phyloP scores from a whole-genome alignment of 1,284 basidiomycete genomes.

The Apiotrichum montevideense region DNA sequence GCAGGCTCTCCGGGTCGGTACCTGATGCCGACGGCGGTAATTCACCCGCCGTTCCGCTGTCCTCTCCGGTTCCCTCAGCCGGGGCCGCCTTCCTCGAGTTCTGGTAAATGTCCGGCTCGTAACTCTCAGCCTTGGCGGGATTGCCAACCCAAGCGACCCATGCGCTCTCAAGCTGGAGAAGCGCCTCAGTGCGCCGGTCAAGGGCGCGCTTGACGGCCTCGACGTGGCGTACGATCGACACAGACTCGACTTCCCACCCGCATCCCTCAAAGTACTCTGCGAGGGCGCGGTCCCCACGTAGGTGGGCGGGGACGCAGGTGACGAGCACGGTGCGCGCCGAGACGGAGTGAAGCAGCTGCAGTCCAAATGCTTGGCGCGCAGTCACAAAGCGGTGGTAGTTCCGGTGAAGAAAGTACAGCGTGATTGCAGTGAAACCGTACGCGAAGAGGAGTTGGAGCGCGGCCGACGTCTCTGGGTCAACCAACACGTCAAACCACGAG shows the following conservation, averaged over 20 bases:
- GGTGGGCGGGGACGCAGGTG: constrained; percentile 70
- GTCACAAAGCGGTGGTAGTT: constrained; percentile 86
- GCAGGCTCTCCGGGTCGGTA: constrained; percentile 14
- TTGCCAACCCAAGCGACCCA: constrained; percentile 92
- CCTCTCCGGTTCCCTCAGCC: constrained; percentile 9
- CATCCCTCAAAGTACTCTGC: constrained; percentile 87
- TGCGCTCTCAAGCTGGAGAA: constrained; percentile 69
- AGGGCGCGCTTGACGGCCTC: constrained; percentile 65
- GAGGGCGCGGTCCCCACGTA: constrained; percentile 74
- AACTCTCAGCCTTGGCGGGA: constrained; percentile 57
- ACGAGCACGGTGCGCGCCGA: constrained; percentile 88
- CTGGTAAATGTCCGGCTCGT: constrained; percentile 34
- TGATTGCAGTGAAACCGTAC: constrained; percentile 81
- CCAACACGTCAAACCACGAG: constrained; percentile 60
- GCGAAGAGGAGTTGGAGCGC: constrained; percentile 86
- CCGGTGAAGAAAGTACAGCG: constrained; percentile 76
- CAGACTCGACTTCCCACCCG: constrained; percentile 52
- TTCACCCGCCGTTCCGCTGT: constrained; percentile 49
- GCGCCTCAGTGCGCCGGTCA: constrained; percentile 67
- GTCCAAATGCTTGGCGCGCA: constrained; percentile 85
- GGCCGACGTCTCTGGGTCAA: constrained; percentile 76
- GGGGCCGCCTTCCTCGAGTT: background rate
- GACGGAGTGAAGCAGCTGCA: constrained; percentile 89
- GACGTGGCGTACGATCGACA: constrained; percentile 81
- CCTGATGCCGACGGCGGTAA: background rate